Base-by-base conservation (phyloP, 1,139 yeast species). In the Wickerhamomyces sp. region DNA sequence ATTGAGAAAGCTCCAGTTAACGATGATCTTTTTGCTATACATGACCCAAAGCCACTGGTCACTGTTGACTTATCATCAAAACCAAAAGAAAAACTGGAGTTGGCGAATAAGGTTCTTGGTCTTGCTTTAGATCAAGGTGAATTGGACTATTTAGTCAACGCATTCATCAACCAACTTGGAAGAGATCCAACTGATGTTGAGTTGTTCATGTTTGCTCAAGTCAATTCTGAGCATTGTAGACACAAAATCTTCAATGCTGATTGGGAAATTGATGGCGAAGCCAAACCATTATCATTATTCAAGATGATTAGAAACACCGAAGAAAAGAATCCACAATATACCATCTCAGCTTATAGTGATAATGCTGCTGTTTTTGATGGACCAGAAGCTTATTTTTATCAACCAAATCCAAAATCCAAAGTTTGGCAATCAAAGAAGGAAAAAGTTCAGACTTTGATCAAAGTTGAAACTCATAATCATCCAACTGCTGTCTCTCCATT, bases 401-500 rank as follows among this genome's bases (percentile, higher is more conserved):
- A 95, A 6, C 97, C 99, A 39, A 89, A 89, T 60, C 74, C 81
- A 54, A 67, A 72, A 42, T 72, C 88, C 38, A 79, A 84, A 59
- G 76, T 77, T 58, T 93, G 97, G 95, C 69, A 71, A 39, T 74
- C 93, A 18, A 76, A 72, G 51, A 76, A 78, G 54, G 99, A 94
- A 69, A 73, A 72, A 45, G 95, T 93, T 27, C 94, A 93, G 56
- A 88, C 95, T 62, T 73, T 94, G 56, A 87, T 91, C 56, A 94
- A 94, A 66, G 99, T 94, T 43, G 99, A 94, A 69, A 94, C 99
- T 32, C 99, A 94, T 66, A 94, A 94, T 69, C 99, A 94, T 65
- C 99, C 99, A 45, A 94, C 99, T 35, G 99, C 99, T 0, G 97
- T 94, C 11, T 91, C 98, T 30, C 99, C 99, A 34, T 94, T 88